Conservation (phyloP, 2,329 filamentous ascomycete species). For the Scedosporium boydii region DNA sequence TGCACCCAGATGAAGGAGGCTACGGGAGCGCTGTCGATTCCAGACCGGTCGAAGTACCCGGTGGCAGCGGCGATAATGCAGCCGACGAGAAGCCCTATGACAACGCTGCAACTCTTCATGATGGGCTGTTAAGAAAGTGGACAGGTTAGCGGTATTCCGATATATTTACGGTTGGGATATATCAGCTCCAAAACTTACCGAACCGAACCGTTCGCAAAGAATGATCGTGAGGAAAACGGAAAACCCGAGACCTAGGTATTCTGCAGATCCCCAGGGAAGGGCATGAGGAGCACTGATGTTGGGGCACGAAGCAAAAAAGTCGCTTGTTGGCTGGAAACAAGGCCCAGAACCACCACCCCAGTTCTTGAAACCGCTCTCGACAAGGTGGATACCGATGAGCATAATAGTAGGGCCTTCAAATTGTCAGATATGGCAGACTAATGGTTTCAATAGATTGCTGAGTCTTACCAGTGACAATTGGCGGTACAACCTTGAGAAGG, state of each 20-base stretch:
- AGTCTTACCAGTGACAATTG: conserved; percentile 50
- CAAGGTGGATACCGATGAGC: conserved; percentile 65
- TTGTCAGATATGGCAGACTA: conserved; percentile 18
- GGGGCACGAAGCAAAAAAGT: conserved; percentile 56
- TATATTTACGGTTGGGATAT: background rate
- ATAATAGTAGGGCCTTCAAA: conserved; percentile 50
- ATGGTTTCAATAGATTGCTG: background rate
- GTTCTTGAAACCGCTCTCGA: conserved; percentile 61
- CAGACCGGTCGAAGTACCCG: conserved; percentile 67
- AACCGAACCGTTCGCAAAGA: conserved; percentile 69
- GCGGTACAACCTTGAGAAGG: conserved; percentile 67
- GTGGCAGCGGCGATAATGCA: conserved; percentile 71
- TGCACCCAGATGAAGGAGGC: conserved; percentile 72
- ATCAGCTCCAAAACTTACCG: conserved; percentile 18
- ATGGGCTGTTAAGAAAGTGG: conserved; percentile 40
- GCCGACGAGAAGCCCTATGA: conserved; percentile 63
- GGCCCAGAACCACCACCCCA: conserved; percentile 68
- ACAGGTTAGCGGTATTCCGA: background rate
- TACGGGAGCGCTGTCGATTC: conserved; percentile 61
- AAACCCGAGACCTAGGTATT: conserved; percentile 72
- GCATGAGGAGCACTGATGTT: conserved; percentile 58
- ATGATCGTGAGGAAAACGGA: conserved; percentile 73
- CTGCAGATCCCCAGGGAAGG: conserved; percentile 67
- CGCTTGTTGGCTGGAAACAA: conserved; percentile 38
- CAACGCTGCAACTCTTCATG: conserved; percentile 72